Base-by-base conservation (phyloP, 345 rosid genomes). In the Aurinia saxatilis region DNA sequence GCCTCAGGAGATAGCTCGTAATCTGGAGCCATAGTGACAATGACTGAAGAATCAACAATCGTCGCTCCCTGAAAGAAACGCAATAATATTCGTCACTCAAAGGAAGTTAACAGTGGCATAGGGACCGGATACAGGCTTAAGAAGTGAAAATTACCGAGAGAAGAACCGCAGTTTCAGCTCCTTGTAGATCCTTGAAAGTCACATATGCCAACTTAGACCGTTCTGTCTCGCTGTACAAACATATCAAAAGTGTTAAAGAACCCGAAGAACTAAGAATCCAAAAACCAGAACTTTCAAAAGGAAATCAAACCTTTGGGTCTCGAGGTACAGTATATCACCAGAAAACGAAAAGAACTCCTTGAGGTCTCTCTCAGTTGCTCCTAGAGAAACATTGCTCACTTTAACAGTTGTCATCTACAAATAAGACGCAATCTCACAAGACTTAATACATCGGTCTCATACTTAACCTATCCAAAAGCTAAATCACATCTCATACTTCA, bases 91-190 rank as follows among this genome's bases (percentile, higher is more conserved):
- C 8, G 9, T 35, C 18, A 16, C 23, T 49, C 29, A 35, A 41
- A 71, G 15, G 18, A 57, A 4, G 17, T 16, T 14, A 44, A 11
- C 4, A 33, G 12, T n/a, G 42, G 30, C 10, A 15, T 18, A 50
- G 50, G 35, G 50, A 50, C 11, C 6, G 17, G 10, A 57, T 9
- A 44, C 7, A 50, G 19, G 34, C 25, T 7, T 21, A 6, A 50
- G 31, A 68, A 61, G 57, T 35, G 64, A 37, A 63, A 25, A 35
- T 7, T 78, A 91, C 98, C 79, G 95, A 78, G 72, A 91, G 95
- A 71, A 86, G 95, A 76, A 82, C 78, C 3, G 98, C 96, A 63
- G 96, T 91, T 53, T 86, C 90, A 36, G 95, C 92, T 54, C 96
- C 98, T 71, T 88, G 90, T 13, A 81, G 12, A 77, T 91, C 93